Evolutionary conservation across 768 basidiomycete species (phyloP).

Genomic region (Fomitopsis serialis): DNA sequence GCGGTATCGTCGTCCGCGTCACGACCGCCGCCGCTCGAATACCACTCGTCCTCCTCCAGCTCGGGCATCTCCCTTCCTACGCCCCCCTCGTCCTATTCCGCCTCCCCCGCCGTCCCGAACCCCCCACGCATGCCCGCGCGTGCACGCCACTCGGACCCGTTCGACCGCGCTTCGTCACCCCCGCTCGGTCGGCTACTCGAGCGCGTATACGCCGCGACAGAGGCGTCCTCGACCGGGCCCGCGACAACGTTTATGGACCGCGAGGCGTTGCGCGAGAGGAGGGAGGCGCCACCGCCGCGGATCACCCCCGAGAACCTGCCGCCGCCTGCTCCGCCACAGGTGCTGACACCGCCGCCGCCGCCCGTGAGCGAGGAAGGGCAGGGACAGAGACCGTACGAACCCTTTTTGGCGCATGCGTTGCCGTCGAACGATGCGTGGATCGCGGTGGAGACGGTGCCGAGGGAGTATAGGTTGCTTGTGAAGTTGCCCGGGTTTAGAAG

Average conservation of each 20-base stretch:
- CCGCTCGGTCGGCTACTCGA: conserved; percentile 10
- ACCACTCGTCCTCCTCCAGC: neutral
- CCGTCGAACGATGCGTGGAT: conserved; percentile 57
- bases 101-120: conserved; percentile 3
- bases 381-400: conserved; percentile 36
- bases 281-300: conserved; percentile 6
- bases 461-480: conserved; percentile 55
- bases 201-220: conserved; percentile 1
- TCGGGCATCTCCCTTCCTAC: neutral
- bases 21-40: neutral
- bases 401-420: conserved; percentile 57
- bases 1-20: conserved; percentile 11
- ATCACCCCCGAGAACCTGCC: conserved; percentile 7
- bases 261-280: conserved; percentile 2
- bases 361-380: conserved; percentile 15
- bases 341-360: conserved; percentile 41
- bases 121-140: conserved; percentile 5
- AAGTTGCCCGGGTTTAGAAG: conserved; percentile 61
- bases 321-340: conserved; percentile 52
- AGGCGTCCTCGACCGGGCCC: conserved; percentile 9
- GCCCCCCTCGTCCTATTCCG: conserved; percentile 5
- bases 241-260: conserved; percentile 9
- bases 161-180: conserved; percentile 10
- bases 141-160: conserved; percentile 3
- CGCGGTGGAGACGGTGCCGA: conserved; percentile 51